These are phyloP conservation scores for Taphrina wiesneri DNA, from an alignment of 1,139 yeast species.

Conservation along the genomic window DNA sequence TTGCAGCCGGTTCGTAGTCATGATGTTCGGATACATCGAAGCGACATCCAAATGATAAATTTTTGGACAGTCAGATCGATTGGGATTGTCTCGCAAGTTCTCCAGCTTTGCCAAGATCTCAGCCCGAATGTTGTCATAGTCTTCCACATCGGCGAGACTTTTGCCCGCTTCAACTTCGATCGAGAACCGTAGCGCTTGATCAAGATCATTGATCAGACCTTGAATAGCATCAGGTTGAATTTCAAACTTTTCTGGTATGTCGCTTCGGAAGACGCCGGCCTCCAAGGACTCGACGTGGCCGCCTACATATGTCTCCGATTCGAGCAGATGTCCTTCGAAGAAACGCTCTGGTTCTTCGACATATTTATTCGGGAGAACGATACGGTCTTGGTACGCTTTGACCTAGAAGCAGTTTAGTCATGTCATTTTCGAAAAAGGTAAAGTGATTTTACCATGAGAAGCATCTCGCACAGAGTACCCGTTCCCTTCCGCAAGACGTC, in stretches of 20 bases:
- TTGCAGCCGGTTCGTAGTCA: constrained; percentile 95
- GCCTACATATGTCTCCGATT: constrained; percentile 97
- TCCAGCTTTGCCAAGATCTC: constrained; percentile 58
- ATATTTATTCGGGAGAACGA: constrained; percentile 88
- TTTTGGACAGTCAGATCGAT: constrained; percentile 72
- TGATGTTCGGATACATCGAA: constrained; percentile 98
- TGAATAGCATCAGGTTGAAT: constrained; percentile 82
- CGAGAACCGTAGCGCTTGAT: constrained; percentile 75
- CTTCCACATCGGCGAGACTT: constrained; percentile 70
- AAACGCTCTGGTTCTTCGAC: constrained; percentile 89
- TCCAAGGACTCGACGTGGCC: constrained; percentile 98
- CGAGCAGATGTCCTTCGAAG: constrained; percentile 89
- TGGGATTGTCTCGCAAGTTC: constrained; percentile 62
- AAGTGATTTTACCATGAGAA: constrained; percentile 63
- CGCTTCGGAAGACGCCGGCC: constrained; percentile 96
- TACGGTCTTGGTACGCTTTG: constrained; percentile 78
- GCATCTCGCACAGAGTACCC: constrained; percentile 97
- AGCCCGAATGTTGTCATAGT: constrained; percentile 67
- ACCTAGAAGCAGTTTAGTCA: constrained; percentile 44
- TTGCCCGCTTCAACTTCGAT: constrained; percentile 79
- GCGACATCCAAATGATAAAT: constrained; percentile 99
- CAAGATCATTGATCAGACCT: constrained; percentile 65
- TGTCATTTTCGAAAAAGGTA: not conserved
- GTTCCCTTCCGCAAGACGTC: constrained; percentile 96
- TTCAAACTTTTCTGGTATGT: constrained; percentile 70